Conservation (phyloP, 768 basidiomycete species). For the Mycena albidolilacea region DNA sequence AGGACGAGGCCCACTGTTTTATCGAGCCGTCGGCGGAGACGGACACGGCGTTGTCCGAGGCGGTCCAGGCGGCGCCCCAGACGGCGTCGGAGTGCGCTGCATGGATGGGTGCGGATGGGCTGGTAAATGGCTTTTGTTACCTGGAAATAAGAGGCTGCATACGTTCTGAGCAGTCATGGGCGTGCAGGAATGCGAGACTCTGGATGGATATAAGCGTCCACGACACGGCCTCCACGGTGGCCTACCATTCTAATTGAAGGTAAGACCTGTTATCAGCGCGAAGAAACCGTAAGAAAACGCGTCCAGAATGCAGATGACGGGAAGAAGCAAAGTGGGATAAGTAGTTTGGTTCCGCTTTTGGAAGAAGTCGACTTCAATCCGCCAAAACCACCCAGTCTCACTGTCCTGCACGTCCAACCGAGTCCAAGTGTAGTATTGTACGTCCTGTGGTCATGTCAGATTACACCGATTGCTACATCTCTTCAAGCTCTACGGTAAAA, state of each 20-base stretch:
- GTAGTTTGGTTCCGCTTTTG: too few species aligned
- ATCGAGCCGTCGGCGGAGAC: constrained; percentile 85
- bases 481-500: background rate
- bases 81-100: constrained; percentile 85
- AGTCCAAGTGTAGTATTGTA: background rate
- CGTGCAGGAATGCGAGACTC: constrained; percentile 84
- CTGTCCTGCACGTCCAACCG: too few species aligned
- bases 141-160: constrained; percentile 44
- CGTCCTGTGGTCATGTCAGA: constrained; percentile 3
- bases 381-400: too few species aligned
- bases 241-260: constrained; percentile 17
- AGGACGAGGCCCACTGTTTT: constrained; percentile 78
- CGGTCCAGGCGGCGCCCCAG: constrained; percentile 85
- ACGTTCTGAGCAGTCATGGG: constrained; percentile 86
- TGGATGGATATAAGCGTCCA: constrained; percentile 40
- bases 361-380: too few species aligned
- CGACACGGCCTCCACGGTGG: background rate
- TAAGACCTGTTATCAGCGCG: background rate
- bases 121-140: constrained; percentile 40
- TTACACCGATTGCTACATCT: constrained; percentile 3
- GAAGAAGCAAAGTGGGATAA: background rate
- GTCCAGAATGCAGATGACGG: background rate
- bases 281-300: background rate
- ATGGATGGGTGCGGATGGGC: constrained; percentile 44
- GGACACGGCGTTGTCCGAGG: constrained; percentile 74